Percentiles rank a stretch among this genome's conserved stretches.
These are phyloP conservation scores for Berberis vulgaris DNA, from an alignment of 164 flowering plant genomes.

Conservation along the genomic window DNA sequence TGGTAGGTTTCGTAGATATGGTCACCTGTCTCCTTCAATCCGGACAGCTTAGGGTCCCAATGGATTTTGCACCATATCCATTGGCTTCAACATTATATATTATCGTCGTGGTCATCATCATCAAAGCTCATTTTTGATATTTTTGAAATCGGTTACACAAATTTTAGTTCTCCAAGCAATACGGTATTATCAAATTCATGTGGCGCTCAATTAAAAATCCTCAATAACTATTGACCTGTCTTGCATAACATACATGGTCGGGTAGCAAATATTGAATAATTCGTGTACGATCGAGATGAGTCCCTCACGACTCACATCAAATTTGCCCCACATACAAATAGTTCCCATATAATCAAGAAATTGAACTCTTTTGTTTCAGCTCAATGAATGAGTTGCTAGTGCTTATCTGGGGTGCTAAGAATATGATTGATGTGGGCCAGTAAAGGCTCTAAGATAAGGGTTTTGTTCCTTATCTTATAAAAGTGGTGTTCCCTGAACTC, in stretches of 20 bases:
- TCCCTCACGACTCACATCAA: too few species aligned
- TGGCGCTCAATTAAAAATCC: too few species aligned
- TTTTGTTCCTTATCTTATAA: conserved; percentile 3
- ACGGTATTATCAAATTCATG: too few species aligned
- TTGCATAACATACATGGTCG: too few species aligned
- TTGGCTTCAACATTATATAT: not conserved
- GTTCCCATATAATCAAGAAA: too few species aligned
- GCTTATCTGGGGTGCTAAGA: not conserved
- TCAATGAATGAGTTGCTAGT: not conserved
- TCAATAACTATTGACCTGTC: too few species aligned
- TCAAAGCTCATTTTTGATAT: not conserved
- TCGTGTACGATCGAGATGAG: too few species aligned
- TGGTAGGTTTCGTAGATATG: conserved; percentile 14
- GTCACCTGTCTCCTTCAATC: conserved; percentile 37
- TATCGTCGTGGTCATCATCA: not conserved
- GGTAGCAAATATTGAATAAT: too few species aligned
- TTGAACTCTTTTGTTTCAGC: too few species aligned
- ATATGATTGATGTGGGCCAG: not conserved
- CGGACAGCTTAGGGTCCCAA: conserved; percentile 25
- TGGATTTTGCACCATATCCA: conserved; percentile 17
- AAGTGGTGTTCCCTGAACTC: not conserved
- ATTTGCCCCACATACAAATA: too few species aligned
- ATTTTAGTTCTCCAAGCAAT: too few species aligned
- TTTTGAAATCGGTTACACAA: not conserved
- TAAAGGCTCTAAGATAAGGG: not conserved